Evolutionary conservation across 257 asterid genomes (phyloP).

Genomic region (Nicotiana knightiana): DNA sequence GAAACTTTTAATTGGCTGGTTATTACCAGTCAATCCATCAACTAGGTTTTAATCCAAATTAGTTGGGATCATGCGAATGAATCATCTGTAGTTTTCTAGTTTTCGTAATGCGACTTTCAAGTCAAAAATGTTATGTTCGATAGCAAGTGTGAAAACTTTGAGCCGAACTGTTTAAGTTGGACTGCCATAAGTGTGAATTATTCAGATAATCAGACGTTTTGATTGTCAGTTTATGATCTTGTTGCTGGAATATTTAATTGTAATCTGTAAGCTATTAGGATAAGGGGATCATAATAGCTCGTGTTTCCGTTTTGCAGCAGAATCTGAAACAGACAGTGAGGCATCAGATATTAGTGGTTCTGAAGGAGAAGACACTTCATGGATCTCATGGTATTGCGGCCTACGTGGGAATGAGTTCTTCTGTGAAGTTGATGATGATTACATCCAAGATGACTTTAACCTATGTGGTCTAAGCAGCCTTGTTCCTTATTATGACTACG

Average conservation of each 20-base stretch:
- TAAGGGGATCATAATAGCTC: not conserved
- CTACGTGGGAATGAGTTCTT: conserved; percentile 54
- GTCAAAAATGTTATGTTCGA: not conserved
- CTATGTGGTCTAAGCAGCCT: conserved; percentile 54
- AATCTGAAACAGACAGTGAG: conserved; percentile 55
- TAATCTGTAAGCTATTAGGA: not conserved
- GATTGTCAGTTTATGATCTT: not conserved
- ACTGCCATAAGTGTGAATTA: not conserved
- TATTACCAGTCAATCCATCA: not conserved
- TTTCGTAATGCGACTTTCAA: not conserved
- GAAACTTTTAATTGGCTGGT: not conserved
- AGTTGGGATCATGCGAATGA: not conserved
- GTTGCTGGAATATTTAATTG: not conserved
- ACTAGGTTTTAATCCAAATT: not conserved
- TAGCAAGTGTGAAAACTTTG: not conserved
- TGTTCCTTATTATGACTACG: conserved; percentile 49
- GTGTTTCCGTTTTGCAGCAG: conserved; percentile 20
- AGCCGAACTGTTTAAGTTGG: not conserved
- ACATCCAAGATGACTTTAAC: conserved; percentile 57
- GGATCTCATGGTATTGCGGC: conserved; percentile 59
- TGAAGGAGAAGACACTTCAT: conserved; percentile 52
- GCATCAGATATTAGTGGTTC: conserved; percentile 55
- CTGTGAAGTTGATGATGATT: conserved; percentile 57
- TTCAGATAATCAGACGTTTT: not conserved
- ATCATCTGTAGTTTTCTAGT: not conserved